These are phyloP conservation scores for Penicillium fuscoglaucum DNA, from an alignment of 2,329 filamentous ascomycete genomes.

Conservation along the genomic window DNA sequence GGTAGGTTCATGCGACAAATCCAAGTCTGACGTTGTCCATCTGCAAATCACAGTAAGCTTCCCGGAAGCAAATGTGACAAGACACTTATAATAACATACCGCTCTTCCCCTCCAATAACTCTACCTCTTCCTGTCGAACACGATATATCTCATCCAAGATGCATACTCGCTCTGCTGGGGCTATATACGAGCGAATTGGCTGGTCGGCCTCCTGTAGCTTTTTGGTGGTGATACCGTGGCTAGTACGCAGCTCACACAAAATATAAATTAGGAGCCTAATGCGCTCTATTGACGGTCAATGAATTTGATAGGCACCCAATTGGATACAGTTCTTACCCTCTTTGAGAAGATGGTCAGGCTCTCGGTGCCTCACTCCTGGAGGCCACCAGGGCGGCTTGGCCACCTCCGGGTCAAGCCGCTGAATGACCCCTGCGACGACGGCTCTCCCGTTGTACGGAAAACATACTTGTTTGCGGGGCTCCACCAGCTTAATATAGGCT, in stretches of 20 bases:
- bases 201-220: slow-evolving; percentile 42
- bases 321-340: slow-evolving; percentile 22
- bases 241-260: slow-evolving; percentile 38
- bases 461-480: slow-evolving; percentile 38
- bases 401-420: slow-evolving; percentile 33
- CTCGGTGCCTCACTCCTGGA: slow-evolving; percentile 32
- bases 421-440: slow-evolving; percentile 28
- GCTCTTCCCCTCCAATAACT: slow-evolving; percentile 34
- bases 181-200: slow-evolving; percentile 40
- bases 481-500: slow-evolving; percentile 37
- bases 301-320: not conserved
- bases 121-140: slow-evolving; percentile 41
- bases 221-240: slow-evolving; percentile 38
- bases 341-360: slow-evolving; percentile 38
- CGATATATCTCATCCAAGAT: slow-evolving; percentile 45
- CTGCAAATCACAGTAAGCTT: slow-evolving; percentile 24
- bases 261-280: slow-evolving; percentile 45
- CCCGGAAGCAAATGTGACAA: not conserved
- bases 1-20: slow-evolving; percentile 33
- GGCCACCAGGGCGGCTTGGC: slow-evolving; percentile 40
- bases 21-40: slow-evolving; percentile 26
- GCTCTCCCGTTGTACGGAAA: slow-evolving; percentile 39
- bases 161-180: slow-evolving; percentile 34
- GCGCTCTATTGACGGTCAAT: slow-evolving; percentile 30
- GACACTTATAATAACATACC: not conserved